phyloP scores from a whole-genome alignment of 2,329 filamentous ascomycete species.

The Ascosphaera pollenicola region DNA sequence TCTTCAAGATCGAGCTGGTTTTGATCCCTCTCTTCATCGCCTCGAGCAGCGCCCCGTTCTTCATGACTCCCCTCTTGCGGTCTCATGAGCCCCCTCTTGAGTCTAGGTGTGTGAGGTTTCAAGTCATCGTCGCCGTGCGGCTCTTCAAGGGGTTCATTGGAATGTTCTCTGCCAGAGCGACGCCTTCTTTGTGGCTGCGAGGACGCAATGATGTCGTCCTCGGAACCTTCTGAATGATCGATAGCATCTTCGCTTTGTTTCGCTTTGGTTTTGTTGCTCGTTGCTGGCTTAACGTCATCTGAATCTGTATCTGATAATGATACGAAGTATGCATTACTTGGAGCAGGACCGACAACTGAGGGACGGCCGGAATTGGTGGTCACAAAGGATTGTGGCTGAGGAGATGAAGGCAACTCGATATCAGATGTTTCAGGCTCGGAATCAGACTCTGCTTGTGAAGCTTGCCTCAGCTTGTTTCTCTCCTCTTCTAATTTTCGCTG shows the following conservation, averaged over 20 bases:
- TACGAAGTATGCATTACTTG: not conserved
- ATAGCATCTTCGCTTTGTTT: no score
- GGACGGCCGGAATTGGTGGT: slow-evolving; percentile 1
- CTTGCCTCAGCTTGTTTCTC: no score
- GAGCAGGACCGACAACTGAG: slow-evolving; percentile 2
- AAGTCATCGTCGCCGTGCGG: slow-evolving; percentile 22
- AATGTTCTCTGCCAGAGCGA: slow-evolving; percentile 4
- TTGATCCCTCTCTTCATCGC: slow-evolving; percentile 10
- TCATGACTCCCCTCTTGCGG: slow-evolving; percentile 3
- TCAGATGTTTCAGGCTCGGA: no score
- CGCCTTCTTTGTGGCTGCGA: slow-evolving; percentile 12
- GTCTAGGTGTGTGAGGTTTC: not conserved
- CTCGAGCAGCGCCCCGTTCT: slow-evolving; percentile 11
- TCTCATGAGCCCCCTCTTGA: slow-evolving; percentile 1
- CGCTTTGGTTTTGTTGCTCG: slow-evolving; percentile 5
- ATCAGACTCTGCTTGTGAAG: no score
- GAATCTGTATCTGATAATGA: slow-evolving; percentile 2
- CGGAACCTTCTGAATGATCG: slow-evolving; percentile 9
- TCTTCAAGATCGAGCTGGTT: slow-evolving; percentile 22
- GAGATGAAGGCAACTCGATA: slow-evolving; percentile 12
- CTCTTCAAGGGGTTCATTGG: slow-evolving; percentile 18
- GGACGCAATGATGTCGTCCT: slow-evolving; percentile 10
- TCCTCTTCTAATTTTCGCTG: no score
- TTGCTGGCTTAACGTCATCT: slow-evolving; percentile 8
- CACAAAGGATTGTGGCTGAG: slow-evolving; percentile 1